Conservation (phyloP, 352 stramenopile species). For the Globisporangium takayamanum region DNA sequence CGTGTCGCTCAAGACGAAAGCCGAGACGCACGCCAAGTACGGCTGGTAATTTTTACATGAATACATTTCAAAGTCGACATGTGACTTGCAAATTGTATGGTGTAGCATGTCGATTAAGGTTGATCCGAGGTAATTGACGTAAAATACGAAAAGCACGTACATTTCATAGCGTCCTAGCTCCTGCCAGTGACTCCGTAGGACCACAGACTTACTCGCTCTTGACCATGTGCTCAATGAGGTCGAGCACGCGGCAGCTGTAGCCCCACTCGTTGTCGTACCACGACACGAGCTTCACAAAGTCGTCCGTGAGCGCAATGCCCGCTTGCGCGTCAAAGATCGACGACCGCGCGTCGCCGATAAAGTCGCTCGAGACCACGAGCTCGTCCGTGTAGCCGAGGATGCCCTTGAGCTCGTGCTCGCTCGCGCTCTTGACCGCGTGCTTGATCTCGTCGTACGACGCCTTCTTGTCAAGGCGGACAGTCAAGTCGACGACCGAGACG, state of each 20-base stretch:
- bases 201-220: conserved; percentile 70
- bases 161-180: neutral
- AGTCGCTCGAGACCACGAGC: conserved; percentile 96
- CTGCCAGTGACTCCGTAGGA: neutral
- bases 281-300: conserved; percentile 99
- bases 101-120: neutral
- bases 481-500: conserved; percentile 89
- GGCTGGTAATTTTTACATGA: conserved; percentile 35
- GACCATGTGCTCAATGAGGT: conserved; percentile 96
- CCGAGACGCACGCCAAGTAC: conserved; percentile 78
- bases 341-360: conserved; percentile 93
- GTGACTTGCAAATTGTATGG: neutral
- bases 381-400: conserved; percentile 98
- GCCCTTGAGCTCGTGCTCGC: conserved; percentile 93
- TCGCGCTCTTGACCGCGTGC: conserved; percentile 91
- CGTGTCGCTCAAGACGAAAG: conserved; percentile 63
- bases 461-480: conserved; percentile 68
- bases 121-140: no score
- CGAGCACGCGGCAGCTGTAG: conserved; percentile 96
- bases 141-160: neutral
- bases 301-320: conserved; percentile 96
- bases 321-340: conserved; percentile 98
- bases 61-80: no score
- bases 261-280: conserved; percentile 99
- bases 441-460: conserved; percentile 99